phyloP scores from a whole-genome alignment of 352 stramenopile species.

The Saprolegnia parasitica region DNA sequence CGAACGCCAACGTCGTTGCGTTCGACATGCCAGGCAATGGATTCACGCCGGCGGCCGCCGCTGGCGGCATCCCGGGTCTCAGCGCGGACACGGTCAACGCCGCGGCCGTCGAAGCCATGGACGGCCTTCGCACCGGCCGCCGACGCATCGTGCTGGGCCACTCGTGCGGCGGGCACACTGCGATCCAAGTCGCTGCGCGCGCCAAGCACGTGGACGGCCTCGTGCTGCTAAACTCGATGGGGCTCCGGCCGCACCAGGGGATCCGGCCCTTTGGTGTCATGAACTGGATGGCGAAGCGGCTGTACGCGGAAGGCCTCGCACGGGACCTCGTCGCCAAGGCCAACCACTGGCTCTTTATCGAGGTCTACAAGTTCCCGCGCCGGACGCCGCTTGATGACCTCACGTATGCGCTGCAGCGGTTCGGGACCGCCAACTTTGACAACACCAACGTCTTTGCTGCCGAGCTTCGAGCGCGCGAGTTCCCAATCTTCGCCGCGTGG shows the following conservation, averaged over 20 bases:
- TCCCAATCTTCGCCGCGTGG: conserved; percentile 1
- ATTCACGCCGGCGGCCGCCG: neutral
- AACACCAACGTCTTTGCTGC: neutral
- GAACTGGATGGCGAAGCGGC: neutral
- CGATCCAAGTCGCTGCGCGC: neutral
- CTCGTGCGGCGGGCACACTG: conserved; percentile 4
- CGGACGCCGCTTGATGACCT: neutral
- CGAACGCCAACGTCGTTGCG: conserved; percentile 5
- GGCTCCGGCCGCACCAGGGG: neutral
- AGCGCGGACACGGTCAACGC: neutral
- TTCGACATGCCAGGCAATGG: conserved; percentile 19
- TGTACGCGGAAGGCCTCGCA: neutral
- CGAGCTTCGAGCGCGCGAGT: neutral
- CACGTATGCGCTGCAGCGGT: neutral
- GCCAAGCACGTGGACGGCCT: conserved; percentile 1
- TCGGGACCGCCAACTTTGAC: neutral
- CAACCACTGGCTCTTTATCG: neutral
- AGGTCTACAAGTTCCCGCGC: neutral
- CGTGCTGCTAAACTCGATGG: conserved; percentile 8
- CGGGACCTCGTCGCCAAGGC: neutral
- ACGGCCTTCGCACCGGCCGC: neutral
- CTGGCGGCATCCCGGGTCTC: neutral
- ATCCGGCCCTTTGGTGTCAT: neutral
- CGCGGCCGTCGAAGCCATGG: conserved; percentile 3
- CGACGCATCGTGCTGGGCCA: conserved; percentile 5